Base-by-base conservation (phyloP, 2,329 filamentous ascomycete genomes). In the Epichloe sylvatica region DNA sequence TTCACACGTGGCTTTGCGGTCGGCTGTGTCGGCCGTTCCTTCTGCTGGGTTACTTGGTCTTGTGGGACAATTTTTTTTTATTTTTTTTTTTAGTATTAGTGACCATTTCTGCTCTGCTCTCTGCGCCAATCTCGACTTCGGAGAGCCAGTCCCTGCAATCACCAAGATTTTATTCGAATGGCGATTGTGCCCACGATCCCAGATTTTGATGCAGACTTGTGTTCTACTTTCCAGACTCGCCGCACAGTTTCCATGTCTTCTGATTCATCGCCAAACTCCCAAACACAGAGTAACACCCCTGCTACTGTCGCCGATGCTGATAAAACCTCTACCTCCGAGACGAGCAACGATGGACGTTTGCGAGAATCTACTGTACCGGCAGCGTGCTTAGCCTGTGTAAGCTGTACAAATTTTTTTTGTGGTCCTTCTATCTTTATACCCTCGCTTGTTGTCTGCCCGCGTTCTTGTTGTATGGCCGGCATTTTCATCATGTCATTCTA, bases 361-460 rank as follows among this genome's bases (percentile, higher is more conserved):
- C 55, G 54, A 47, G 58, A 67, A 46, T 57, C 64, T 52, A 62
- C 67, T 33, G 64, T 73, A 49, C 68, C 74, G 45, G 73, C 76
- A 33, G 76, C 76, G 23, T 79, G 76, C 59, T 64, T 78, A 43
- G 70, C 71, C 50, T 78, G 75, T 62, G 75, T 78, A 67, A 66
- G 74, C 4, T 30, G 4, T 7, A 9, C 25, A 17, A 17, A 6
- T 4, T 23, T 15, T 15, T 6, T 21, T 17, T 38, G 1, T 8
- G 13, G 11, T 23, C 12, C 12, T 37, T 37, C 12, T n/a, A 5
- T 19, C 9, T 36, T 17, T 17, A 17, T 19, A 2, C 2, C 17
- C 33, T 5, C 40, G 13, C 40, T 30, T 25, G 23, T 36, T 17
- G 19, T 36, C 17, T n/a, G 19, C 33, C 33, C 43, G n/a, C 43